A percentile compares a stretch with the other conserved stretches of the same genome.
Conservation (phyloP, 1,284 basidiomycete genomes). For the Singerocomus rubriflavus region DNA sequence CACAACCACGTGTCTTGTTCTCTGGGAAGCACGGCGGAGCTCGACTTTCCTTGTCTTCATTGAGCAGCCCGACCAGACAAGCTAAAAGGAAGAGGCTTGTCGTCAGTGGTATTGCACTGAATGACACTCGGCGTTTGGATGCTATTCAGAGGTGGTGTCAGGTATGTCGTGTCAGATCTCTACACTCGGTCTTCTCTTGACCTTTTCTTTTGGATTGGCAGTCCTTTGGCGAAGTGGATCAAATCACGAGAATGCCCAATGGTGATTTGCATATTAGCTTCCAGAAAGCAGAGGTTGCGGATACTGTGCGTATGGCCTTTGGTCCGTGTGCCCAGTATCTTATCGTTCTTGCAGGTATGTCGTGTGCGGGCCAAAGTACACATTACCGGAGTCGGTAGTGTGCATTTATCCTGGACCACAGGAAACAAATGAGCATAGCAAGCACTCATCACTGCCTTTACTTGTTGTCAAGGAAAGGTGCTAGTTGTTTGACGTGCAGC, state of each 20-base stretch:
- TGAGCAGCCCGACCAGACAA: slow-evolving; percentile 38
- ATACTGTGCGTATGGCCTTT: slow-evolving; percentile 51
- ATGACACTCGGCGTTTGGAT: slow-evolving; percentile 50
- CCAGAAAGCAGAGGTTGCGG: slow-evolving; percentile 68
- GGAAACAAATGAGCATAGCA: slow-evolving; percentile 49
- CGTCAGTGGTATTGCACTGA: slow-evolving; percentile 49
- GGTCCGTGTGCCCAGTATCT: neutral
- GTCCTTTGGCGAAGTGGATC: slow-evolving; percentile 71
- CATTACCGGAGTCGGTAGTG: slow-evolving; percentile 71
- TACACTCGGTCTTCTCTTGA: neutral
- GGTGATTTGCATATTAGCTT: slow-evolving; percentile 73
- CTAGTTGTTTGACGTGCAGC: neutral
- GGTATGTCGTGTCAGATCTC: slow-evolving; percentile 38
- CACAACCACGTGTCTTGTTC: slow-evolving; percentile 32
- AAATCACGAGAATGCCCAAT: slow-evolving; percentile 67
- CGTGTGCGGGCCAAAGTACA: slow-evolving; percentile 68
- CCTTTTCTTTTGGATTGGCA: slow-evolving; percentile 6
- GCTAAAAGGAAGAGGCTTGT: slow-evolving; percentile 55
- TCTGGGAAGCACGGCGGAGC: slow-evolving; percentile 35
- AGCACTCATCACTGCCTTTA: slow-evolving; percentile 3
- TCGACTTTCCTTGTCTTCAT: slow-evolving; percentile 46
- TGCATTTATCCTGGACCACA: slow-evolving; percentile 69
- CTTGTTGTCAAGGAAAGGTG: slow-evolving; percentile 27
- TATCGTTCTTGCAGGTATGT: slow-evolving; percentile 51
- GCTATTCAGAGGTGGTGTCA: slow-evolving; percentile 69